A percentile compares a stretch with the other conserved stretches of the same genome.
phyloP scores from a whole-genome alignment of 495 filamentous ascomycete species.

The Aspergillus diversus region DNA sequence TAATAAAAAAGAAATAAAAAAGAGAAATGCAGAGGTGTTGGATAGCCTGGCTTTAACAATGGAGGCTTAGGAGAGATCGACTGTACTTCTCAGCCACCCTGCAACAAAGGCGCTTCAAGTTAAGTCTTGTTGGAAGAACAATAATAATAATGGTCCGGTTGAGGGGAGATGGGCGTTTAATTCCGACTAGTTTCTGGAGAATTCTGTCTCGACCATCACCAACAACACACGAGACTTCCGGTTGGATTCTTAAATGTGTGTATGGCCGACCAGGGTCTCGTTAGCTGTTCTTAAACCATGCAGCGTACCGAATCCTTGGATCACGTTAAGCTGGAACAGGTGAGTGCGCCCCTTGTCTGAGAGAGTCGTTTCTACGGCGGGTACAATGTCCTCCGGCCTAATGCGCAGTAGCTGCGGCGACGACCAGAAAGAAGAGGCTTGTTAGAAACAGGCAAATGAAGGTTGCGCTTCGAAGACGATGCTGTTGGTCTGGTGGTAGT shows the following conservation, averaged over 20 bases:
- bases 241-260: constrained; percentile 27
- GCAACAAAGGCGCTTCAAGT: constrained; percentile 6
- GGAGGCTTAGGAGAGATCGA: neutral
- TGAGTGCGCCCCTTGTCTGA: constrained; percentile 29
- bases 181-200: constrained; percentile 8
- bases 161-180: constrained; percentile 14
- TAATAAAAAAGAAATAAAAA: neutral
- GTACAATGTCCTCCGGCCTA: constrained; percentile 22
- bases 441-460: constrained; percentile 13
- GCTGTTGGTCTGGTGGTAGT: neutral
- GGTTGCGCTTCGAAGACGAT: constrained; percentile 12
- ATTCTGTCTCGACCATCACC: constrained; percentile 18
- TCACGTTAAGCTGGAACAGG: constrained; percentile 23
- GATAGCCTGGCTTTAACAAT: constrained; percentile 1
- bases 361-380: constrained; percentile 24
- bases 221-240: constrained; percentile 26
- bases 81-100: constrained; percentile 5
- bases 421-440: constrained; percentile 15
- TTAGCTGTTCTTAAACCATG: constrained; percentile 32
- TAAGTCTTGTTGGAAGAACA: constrained; percentile 3
- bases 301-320: constrained; percentile 33
- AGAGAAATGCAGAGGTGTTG: constrained; percentile 8
- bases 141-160: neutral
- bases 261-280: constrained; percentile 23
- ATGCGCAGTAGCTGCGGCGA: constrained; percentile 28